Conservation (phyloP, 2,329 filamentous ascomycete species). For the Ramularia endophylla region DNA sequence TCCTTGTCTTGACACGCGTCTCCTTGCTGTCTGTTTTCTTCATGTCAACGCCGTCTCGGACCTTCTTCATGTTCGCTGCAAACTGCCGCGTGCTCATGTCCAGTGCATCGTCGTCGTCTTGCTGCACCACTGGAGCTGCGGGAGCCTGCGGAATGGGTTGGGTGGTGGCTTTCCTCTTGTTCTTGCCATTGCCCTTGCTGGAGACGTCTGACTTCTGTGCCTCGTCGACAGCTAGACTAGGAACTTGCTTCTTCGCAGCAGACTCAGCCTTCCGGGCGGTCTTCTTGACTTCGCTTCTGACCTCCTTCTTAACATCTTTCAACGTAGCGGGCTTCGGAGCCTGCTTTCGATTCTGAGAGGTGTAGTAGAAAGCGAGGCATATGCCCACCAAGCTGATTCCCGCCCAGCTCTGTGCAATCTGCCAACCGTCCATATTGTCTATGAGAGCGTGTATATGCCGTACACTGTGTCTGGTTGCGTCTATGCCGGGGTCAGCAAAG, state of each 20-base stretch:
- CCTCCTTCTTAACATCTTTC: conserved; percentile 9
- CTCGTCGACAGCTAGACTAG: neutral
- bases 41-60: conserved; percentile 58
- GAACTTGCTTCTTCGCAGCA: conserved; percentile 1
- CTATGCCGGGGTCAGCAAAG: too few species aligned
- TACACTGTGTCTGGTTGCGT: neutral
- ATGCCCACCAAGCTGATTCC: conserved; percentile 3
- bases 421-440: conserved; percentile 7
- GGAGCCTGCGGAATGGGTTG: conserved; percentile 10
- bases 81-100: conserved; percentile 68
- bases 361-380: conserved; percentile 10
- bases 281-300: conserved; percentile 16
- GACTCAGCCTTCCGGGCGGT: conserved; percentile 4
- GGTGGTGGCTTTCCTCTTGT: conserved; percentile 32
- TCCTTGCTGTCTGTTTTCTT: conserved; percentile 60
- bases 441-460: neutral
- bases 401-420: conserved; percentile 8
- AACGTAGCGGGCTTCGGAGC: neutral
- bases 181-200: conserved; percentile 12
- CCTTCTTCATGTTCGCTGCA: conserved; percentile 64
- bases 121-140: conserved; percentile 23
- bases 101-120: conserved; percentile 48
- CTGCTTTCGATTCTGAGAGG: conserved; percentile 1
- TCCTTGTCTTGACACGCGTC: conserved; percentile 43
- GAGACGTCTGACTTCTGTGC: conserved; percentile 1